Evolutionary conservation across 768 basidiomycete species (phyloP), one percentile per base, ranked within the genome.

Genomic region (Lentinula lateritia): DNA sequence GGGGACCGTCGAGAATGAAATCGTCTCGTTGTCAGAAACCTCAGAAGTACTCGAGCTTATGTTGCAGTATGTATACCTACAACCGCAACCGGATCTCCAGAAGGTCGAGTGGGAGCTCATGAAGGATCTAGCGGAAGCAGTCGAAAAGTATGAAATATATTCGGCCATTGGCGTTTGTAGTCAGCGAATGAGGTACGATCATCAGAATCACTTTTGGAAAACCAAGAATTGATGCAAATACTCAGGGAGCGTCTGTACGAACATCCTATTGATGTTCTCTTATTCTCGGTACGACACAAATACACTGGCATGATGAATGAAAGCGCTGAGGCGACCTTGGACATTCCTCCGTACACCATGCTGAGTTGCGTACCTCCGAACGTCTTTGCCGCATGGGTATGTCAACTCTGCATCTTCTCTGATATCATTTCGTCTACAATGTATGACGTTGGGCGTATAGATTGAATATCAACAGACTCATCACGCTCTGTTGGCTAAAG

Each of bases 131-230:
- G 68, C 68, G 4, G 67, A 69, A 39, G 68, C 69, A 5, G 68
- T 63, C 5, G 67, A 70, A 65, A 70, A 70, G 38, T 70, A 70
- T 39, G 32, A 63, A 53, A 60, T 70, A 2, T 66, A 64, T 34
- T 60, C 58, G 12, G 64, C 64, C 1, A 50, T 60, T n/a, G 64
- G 62, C 2, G 64, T 61, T 38, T 63, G 62, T 54, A 57, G 52
- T 32, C 58, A 63, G 39, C 34, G 58, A 18, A 65, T 65, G 64
- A 65, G 60, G 64, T 63, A 20, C 10, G 42, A 36, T 61, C 35
- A n/a, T n/a, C 35, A n/a, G 5, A 8, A 5, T 60, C 18, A 38
- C 41, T n/a, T 50, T 20, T 7, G 6, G 34, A 16, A 43, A 16
- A 16, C 13, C 4, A 42, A 5, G 12, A 23, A 23, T 28, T 41